Base-by-base conservation (phyloP, 2,329 filamentous ascomycete genomes). In the Colletotrichum sp. region DNA sequence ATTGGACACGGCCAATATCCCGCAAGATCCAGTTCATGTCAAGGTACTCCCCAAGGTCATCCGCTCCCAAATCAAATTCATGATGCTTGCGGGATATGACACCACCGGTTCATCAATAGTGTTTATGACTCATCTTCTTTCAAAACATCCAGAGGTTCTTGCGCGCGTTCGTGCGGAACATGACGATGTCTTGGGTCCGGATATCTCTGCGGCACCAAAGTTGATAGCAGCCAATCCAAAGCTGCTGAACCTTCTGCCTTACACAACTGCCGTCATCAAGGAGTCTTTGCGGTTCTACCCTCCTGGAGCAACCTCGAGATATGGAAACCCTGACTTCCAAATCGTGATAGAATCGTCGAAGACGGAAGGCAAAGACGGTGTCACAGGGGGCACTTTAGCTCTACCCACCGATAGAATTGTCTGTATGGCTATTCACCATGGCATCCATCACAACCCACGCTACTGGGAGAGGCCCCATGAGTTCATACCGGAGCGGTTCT, bases 251-350 rank as follows among this genome's bases (percentile, higher is more conserved):
- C 55, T 64, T 12, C 64, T 76, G 1, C 69, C 74, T 13, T 72
- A 76, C 49, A 76, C 74, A 1, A 84, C 83, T 5, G 90, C 90
- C 49, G 86, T 90, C 13, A 87, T 91, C 75, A 90, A 91, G 77
- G 91, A 92, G 81, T 84, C 87, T 0, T 82, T 92, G 21, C 86
- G 90, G 6, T 80, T 92, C 36, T 90, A 88, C 76, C 90, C 90
- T 3, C 86, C 90, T 1, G 89, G 82, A 18, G 85, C 30, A 85
- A 85, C 4, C 83, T 87, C 39, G 85, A 88, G 30, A 52, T 71
- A 24, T 18, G 84, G 84, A 8, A 67, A 77, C 10, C 72, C 69
- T 5, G 84, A 82, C 16, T 84, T 86, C 79, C 84, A 84, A 32
- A 80, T 87, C 71, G 84, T 49, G 10, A 52, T 70, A 8, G 36